A percentile compares a stretch with the other conserved stretches of the same genome.
These are phyloP conservation scores for Physcomitrellopsis africana DNA, from an alignment of 225 moss, liverwort and hornwort species.

Conservation along the genomic window DNA sequence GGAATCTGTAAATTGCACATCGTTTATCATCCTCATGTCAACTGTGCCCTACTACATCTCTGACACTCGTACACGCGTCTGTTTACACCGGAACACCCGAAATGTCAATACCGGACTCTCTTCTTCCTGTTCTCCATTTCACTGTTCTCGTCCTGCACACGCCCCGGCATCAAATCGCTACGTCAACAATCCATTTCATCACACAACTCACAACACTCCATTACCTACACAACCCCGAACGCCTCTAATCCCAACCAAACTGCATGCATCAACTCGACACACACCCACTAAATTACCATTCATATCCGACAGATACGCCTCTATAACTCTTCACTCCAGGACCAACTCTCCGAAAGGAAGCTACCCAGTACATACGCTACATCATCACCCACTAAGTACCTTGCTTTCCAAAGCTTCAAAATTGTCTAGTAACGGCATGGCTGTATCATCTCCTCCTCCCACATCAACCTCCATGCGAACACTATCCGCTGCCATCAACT, in stretches of 20 bases:
- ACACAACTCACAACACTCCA: neutral
- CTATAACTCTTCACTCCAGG: neutral
- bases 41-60: slow-evolving; percentile 48
- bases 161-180: slow-evolving; percentile 14
- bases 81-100: slow-evolving; percentile 53
- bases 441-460: slow-evolving; percentile 77
- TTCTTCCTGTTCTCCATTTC: slow-evolving; percentile 87
- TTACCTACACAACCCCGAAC: neutral
- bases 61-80: slow-evolving; percentile 68
- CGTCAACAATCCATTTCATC: neutral
- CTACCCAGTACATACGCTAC: neutral
- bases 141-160: slow-evolving; percentile 74
- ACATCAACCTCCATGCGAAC: slow-evolving; percentile 97
- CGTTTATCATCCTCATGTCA: slow-evolving; percentile 35
- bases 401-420: slow-evolving; percentile 93
- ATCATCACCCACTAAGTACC: slow-evolving; percentile 40
- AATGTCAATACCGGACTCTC: slow-evolving; percentile 79
- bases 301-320: neutral
- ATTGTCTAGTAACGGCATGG: slow-evolving; percentile 92
- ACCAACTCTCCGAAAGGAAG: neutral
- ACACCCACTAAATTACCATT: neutral
- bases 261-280: neutral
- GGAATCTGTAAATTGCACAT: slow-evolving; percentile 28
- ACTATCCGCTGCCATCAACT: slow-evolving; percentile 96
- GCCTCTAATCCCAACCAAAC: slow-evolving; percentile 1